These are phyloP conservation scores for Hypsizygus marmoreus DNA, from an alignment of 768 basidiomycete genomes.

Conservation along the genomic window DNA sequence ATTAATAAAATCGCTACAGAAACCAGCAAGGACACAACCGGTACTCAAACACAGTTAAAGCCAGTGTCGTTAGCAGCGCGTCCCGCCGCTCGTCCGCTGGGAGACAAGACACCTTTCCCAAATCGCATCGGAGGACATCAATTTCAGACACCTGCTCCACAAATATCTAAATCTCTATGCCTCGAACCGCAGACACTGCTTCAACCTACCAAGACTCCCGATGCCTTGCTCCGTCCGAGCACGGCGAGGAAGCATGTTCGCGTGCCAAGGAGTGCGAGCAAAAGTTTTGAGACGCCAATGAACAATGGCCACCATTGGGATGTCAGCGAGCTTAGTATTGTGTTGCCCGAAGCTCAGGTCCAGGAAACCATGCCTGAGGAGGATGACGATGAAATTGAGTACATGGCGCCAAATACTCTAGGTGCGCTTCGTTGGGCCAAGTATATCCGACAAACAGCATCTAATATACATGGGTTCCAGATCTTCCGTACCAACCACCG, in stretches of 20 bases:
- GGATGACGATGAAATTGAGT: slow-evolving; percentile 52
- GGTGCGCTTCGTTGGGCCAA: slow-evolving; percentile 23
- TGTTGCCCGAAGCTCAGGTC: slow-evolving; percentile 26
- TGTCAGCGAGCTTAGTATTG: slow-evolving; percentile 54
- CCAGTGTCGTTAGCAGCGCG: slow-evolving; percentile 21
- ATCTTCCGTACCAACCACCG: slow-evolving; percentile 43
- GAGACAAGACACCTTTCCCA: slow-evolving; percentile 77
- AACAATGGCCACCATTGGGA: slow-evolving; percentile 77
- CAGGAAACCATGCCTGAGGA: slow-evolving; percentile 31
- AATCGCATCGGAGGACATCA: slow-evolving; percentile 48
- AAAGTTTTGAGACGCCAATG: slow-evolving; percentile 65
- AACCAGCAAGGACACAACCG: slow-evolving; percentile 17
- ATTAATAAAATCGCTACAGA: slow-evolving; percentile 8
- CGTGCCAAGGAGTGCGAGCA: slow-evolving; percentile 49
- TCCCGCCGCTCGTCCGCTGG: slow-evolving; percentile 49
- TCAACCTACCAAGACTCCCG: slow-evolving; percentile 31
- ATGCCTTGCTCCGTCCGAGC: slow-evolving; percentile 60
- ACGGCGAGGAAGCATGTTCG: slow-evolving; percentile 67
- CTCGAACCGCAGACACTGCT: slow-evolving; percentile 19
- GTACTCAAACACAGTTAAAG: slow-evolving; percentile 24
- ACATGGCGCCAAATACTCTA: slow-evolving; percentile 50
- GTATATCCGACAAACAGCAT: slow-evolving; percentile 1
- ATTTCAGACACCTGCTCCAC: slow-evolving; percentile 36
- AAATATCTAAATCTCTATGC: slow-evolving; percentile 35
- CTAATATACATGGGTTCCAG: slow-evolving; percentile 23